phyloP scores from a whole-genome alignment of 2,329 filamentous ascomycete species.

The Trichoderma oligosporum region DNA sequence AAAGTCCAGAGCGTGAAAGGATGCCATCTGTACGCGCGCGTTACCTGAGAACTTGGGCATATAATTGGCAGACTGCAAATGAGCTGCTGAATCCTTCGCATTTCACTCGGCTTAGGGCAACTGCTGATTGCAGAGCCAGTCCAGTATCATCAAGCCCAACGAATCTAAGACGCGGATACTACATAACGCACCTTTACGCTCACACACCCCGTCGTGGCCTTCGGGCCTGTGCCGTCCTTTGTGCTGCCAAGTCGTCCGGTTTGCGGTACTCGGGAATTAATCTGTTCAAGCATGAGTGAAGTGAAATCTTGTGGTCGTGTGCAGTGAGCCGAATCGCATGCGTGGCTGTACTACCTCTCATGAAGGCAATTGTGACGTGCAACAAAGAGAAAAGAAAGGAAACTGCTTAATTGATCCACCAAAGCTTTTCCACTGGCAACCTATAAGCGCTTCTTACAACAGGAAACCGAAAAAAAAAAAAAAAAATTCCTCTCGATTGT shows the following conservation, averaged over 20 bases:
- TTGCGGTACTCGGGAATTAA: slow-evolving; percentile 13
- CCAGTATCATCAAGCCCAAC: background rate
- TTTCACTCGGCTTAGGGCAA: background rate
- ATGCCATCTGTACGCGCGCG: background rate
- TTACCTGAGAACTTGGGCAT: background rate
- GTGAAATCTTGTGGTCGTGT: slow-evolving; percentile 3
- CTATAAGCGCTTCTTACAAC: too few relatives aligned
- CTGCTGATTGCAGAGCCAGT: background rate
- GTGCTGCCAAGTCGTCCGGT: background rate
- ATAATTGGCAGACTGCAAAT: background rate
- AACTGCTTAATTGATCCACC: too few relatives aligned
- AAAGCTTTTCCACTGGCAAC: too few relatives aligned
- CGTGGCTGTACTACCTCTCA: slow-evolving; percentile 5
- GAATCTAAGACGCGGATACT: background rate
- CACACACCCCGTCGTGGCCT: background rate
- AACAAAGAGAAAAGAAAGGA: background rate
- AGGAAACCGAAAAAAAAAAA: too few relatives aligned
- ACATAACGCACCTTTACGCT: background rate
- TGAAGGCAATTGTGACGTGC: background rate
- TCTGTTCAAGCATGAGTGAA: slow-evolving; percentile 15
- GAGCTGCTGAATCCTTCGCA: slow-evolving; percentile 4
- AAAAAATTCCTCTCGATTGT: background rate
- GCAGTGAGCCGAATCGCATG: slow-evolving; percentile 6
- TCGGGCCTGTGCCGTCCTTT: background rate
- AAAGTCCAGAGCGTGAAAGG: background rate